phyloP scores from a whole-genome alignment of 2,329 filamentous ascomycete genomes.

The Fusarium pseudonygamai region DNA sequence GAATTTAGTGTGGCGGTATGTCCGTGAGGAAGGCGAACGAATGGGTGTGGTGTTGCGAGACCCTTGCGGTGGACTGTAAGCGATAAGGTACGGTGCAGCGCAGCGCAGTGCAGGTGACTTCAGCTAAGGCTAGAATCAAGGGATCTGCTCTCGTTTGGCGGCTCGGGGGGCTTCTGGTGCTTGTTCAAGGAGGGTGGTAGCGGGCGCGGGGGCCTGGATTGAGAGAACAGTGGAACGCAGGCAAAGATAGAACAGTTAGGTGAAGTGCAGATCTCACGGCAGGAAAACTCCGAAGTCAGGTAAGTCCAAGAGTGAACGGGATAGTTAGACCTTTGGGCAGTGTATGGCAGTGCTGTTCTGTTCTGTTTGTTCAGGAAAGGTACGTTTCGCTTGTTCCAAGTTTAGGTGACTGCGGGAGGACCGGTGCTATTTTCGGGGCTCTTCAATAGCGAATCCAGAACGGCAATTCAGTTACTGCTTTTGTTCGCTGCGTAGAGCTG shows the following conservation, averaged over 20 bases:
- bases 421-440: constrained; percentile 35
- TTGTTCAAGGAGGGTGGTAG: constrained; percentile 29
- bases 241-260: not conserved
- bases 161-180: constrained; percentile 23
- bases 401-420: constrained; percentile 37
- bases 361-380: constrained; percentile 4
- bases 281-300: constrained; percentile 23
- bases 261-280: constrained; percentile 28
- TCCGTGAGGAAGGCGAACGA: constrained; percentile 38
- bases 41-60: constrained; percentile 24
- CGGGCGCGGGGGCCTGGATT: constrained; percentile 19
- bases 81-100: constrained; percentile 11
- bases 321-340: constrained; percentile 13
- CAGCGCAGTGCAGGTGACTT: constrained; percentile 12
- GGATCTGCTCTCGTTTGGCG: constrained; percentile 29
- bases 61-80: not conserved
- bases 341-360: not conserved
- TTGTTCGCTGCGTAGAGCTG: not conserved
- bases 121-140: constrained; percentile 35
- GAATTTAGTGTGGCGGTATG: constrained; percentile 45
- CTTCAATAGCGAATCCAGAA: constrained; percentile 45
- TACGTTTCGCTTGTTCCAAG: constrained; percentile 2
- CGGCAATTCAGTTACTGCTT: constrained; percentile 19
- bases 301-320: not conserved
- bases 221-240: constrained; percentile 33